Conservation (phyloP, 2,329 filamentous ascomycete species). For the Epichloe coenophiala region DNA sequence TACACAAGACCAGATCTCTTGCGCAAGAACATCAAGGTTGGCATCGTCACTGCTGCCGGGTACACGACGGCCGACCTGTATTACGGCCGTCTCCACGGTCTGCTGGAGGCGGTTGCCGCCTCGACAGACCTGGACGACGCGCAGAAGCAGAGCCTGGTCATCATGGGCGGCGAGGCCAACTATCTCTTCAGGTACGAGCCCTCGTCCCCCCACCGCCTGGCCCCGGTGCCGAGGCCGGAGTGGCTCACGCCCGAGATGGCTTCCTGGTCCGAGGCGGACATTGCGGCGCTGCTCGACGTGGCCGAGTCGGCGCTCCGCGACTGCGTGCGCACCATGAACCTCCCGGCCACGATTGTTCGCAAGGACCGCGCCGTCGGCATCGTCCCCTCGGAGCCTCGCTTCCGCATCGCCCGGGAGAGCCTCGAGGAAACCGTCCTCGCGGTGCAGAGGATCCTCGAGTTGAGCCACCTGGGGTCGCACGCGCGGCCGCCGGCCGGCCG, state of each 20-base stretch:
- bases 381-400: constrained; percentile 43
- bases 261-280: constrained; percentile 62
- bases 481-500: constrained; percentile 15
- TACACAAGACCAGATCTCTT: constrained; percentile 44
- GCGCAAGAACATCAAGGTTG: constrained; percentile 65
- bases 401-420: constrained; percentile 70
- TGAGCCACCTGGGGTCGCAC: constrained; percentile 43
- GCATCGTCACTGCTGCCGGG: constrained; percentile 91
- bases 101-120: constrained; percentile 63
- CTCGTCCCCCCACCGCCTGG: constrained; percentile 50
- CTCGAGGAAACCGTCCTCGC: constrained; percentile 93
- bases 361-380: constrained; percentile 83
- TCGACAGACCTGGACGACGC: constrained; percentile 44
- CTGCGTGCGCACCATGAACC: constrained; percentile 64
- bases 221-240: constrained; percentile 47
- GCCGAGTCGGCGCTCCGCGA: constrained; percentile 75
- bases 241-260: constrained; percentile 74
- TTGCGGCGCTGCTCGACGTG: constrained; percentile 70
- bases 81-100: constrained; percentile 72
- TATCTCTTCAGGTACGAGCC: constrained; percentile 76
- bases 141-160: constrained; percentile 67
- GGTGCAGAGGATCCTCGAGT: constrained; percentile 82
- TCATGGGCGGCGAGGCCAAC: constrained; percentile 93
- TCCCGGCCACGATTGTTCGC: constrained; percentile 68
- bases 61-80: constrained; percentile 83